These are phyloP conservation scores for Vigna mungo DNA, from an alignment of 306 rosid species.

Conservation along the genomic window DNA sequence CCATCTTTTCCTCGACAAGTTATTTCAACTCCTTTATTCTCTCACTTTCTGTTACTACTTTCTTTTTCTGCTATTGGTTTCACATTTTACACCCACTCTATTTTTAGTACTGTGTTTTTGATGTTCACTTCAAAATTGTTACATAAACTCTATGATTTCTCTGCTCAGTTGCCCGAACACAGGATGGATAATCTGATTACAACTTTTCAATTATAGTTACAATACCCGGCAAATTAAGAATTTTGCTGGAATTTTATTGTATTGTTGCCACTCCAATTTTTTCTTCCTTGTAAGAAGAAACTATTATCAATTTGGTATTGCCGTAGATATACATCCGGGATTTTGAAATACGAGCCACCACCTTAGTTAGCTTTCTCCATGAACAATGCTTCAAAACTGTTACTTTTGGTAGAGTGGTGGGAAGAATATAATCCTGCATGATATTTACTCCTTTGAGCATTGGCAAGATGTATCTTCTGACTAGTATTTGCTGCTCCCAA, in stretches of 20 bases:
- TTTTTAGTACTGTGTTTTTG: not conserved
- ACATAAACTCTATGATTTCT: not conserved
- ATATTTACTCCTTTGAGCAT: constrained; percentile 1
- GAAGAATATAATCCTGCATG: not conserved
- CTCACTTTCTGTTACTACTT: no score
- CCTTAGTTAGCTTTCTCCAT: not conserved
- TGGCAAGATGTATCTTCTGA: constrained; percentile 1
- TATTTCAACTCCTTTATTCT: not conserved
- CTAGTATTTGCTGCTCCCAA: constrained; percentile 8
- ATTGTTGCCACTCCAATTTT: constrained; percentile 2
- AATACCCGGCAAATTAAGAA: not conserved
- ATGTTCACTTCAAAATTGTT: not conserved
- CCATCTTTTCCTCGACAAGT: not conserved
- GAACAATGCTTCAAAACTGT: not conserved
- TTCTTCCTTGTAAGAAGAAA: not conserved
- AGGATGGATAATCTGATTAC: not conserved
- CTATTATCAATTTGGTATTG: not conserved
- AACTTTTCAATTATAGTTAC: not conserved
- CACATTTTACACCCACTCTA: not conserved
- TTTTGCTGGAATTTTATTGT: not conserved
- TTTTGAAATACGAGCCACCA: not conserved
- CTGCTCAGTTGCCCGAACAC: constrained; percentile 2
- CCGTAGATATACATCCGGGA: constrained; percentile 4
- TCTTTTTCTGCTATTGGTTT: not conserved
- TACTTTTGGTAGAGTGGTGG: not conserved